Percentiles rank a stretch among this genome's conserved stretches.
Evolutionary conservation across 306 rosid species (phyloP).

Genomic region (Acacia acuminata): DNA sequence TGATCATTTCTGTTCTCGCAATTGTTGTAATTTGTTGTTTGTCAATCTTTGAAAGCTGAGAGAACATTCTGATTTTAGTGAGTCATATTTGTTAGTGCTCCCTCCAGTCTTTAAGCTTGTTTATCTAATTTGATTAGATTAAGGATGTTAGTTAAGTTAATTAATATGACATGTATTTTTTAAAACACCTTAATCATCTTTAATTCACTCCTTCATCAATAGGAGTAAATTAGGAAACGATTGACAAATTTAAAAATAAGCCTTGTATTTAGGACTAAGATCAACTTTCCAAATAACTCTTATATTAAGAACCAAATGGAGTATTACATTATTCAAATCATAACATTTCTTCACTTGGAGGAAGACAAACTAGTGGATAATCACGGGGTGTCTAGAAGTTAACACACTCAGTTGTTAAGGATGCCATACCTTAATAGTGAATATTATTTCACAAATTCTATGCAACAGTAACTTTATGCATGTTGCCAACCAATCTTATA

Average conservation of each 20-base stretch:
- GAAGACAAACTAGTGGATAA: background rate
- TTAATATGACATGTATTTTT: too few relatives aligned
- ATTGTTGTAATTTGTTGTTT: background rate
- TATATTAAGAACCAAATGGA: too few relatives aligned
- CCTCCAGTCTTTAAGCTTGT: too few relatives aligned
- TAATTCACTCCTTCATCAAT: too few relatives aligned
- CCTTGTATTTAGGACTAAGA: too few relatives aligned
- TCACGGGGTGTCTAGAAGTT: background rate
- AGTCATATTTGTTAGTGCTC: background rate
- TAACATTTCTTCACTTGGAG: background rate
- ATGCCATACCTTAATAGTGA: slow-evolving; percentile 17
- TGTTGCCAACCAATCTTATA: slow-evolving; percentile 22
- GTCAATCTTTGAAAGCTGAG: background rate
- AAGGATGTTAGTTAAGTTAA: too few relatives aligned
- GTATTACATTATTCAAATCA: background rate
- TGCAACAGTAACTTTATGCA: background rate
- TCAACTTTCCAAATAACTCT: too few relatives aligned
- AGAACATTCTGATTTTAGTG: background rate
- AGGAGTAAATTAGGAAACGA: too few relatives aligned
- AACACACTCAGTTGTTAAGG: slow-evolving; percentile 12
- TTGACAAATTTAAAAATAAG: too few relatives aligned
- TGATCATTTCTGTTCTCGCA: background rate
- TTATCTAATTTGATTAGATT: too few relatives aligned
- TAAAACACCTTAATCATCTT: too few relatives aligned
- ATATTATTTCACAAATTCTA: slow-evolving; percentile 12